Evolutionary conservation across 2,329 filamentous ascomycete genomes (phyloP).

Genomic region (Diaporthe caulivora): DNA sequence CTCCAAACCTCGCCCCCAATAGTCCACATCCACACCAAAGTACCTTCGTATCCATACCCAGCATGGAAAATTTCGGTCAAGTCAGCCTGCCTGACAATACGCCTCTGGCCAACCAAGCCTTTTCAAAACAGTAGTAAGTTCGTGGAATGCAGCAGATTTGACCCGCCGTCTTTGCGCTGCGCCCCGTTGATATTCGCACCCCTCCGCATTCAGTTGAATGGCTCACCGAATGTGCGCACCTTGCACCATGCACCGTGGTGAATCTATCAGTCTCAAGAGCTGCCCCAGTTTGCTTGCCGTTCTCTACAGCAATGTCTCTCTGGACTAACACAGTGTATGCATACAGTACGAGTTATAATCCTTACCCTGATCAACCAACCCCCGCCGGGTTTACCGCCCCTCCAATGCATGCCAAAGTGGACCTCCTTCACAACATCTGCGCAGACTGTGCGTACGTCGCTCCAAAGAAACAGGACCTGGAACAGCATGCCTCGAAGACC

Average conservation of each 20-base stretch:
- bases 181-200: background rate
- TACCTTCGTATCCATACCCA: background rate
- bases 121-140: background rate
- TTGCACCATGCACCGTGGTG: background rate
- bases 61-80: background rate
- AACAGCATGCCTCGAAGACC: background rate
- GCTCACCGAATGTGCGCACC: background rate
- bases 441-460: background rate
- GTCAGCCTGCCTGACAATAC: background rate
- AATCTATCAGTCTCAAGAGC: background rate
- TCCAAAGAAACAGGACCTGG: background rate
- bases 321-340: no score
- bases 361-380: no score
- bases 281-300: rapidly evolving
- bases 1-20: no score
- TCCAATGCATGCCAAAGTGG: background rate
- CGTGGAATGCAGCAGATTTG: background rate
- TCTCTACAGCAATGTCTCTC: no score
- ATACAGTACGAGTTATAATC: no score
- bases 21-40: background rate
- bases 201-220: background rate
- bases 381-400: background rate
- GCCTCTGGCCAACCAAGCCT: background rate
- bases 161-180: background rate
- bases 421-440: background rate